Evolutionary conservation across 108 stramenopile genomes (phyloP).

Genomic region (Fistulifera pelliculosa): DNA sequence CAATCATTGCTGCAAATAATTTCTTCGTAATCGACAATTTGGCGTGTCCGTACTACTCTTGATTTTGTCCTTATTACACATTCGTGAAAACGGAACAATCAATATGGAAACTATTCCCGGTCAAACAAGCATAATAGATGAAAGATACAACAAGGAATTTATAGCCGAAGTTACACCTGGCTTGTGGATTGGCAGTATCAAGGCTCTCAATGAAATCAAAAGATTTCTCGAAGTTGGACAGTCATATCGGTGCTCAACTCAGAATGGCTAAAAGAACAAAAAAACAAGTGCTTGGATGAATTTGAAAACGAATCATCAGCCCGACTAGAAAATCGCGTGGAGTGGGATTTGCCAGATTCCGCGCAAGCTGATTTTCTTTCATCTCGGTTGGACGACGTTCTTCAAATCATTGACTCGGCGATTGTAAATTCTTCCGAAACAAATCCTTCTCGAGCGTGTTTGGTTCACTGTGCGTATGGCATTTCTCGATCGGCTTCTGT

Average conservation of each 20-base stretch:
- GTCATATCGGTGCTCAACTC: constrained; percentile 18
- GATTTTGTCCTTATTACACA: too few species aligned
- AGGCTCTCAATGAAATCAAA: constrained; percentile 7
- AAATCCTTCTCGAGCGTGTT: constrained; percentile 3
- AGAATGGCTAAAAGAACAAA: background rate
- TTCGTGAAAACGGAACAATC: too few species aligned
- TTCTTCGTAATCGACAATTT: too few species aligned
- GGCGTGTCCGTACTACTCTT: too few species aligned
- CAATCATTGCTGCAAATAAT: too few species aligned
- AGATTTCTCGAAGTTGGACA: constrained; percentile 10
- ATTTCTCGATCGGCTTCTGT: constrained; percentile 29
- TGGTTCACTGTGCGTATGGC: constrained; percentile 44
- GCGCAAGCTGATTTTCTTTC: constrained; percentile 15
- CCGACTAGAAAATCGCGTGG: constrained; percentile 9
- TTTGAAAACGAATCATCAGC: background rate
- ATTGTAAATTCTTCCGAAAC: background rate
- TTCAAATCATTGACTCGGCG: constrained; percentile 15
- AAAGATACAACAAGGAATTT: too few species aligned
- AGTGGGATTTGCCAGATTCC: constrained; percentile 26
- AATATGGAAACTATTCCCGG: too few species aligned
- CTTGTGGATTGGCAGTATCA: constrained; percentile 23
- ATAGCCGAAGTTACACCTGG: constrained; percentile 15
- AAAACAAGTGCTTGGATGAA: background rate
- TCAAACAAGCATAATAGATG: too few species aligned
- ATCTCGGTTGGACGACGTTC: constrained; percentile 4